phyloP scores from a whole-genome alignment of 139 green algal species.

The Microglena sp. region DNA sequence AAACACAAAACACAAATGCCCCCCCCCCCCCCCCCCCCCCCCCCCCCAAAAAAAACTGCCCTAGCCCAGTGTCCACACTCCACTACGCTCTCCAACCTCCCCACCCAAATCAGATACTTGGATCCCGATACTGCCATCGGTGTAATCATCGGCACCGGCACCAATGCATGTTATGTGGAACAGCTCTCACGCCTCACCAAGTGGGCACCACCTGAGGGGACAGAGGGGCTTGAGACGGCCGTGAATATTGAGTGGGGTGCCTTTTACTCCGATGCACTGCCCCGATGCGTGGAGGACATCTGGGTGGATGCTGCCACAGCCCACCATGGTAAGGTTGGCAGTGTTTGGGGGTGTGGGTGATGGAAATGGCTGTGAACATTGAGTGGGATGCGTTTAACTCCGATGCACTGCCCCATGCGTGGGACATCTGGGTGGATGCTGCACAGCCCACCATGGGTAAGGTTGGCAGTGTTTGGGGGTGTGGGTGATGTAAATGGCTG shows the following conservation, averaged over 20 bases:
- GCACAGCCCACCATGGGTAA: too few relatives aligned
- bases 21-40: too few relatives aligned
- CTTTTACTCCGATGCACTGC: slow-evolving; percentile 41
- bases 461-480: too few relatives aligned
- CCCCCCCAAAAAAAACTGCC: too few relatives aligned
- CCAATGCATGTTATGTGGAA: slow-evolving; percentile 77
- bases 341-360: too few relatives aligned
- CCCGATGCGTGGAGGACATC: slow-evolving; percentile 50
- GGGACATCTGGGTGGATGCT: too few relatives aligned
- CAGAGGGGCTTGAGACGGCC: slow-evolving; percentile 3
- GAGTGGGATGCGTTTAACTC: slow-evolving; percentile 74
- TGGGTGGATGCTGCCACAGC: slow-evolving; percentile 52
- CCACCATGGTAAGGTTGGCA: slow-evolving; percentile 12
- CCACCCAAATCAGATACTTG: slow-evolving; percentile 48
- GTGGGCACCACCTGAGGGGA: neutral
- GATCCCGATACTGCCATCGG: slow-evolving; percentile 49
- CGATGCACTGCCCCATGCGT: slow-evolving; percentile 35
- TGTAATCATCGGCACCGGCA: slow-evolving; percentile 81
- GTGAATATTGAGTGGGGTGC: slow-evolving; percentile 76
- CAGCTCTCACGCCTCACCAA: too few relatives aligned
- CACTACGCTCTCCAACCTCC: too few relatives aligned
- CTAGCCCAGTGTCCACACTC: too few relatives aligned
- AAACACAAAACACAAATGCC: too few relatives aligned
- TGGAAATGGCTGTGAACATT: too few relatives aligned
- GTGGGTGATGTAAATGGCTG: neutral